These are phyloP conservation scores for Starmerella floris DNA, from an alignment of 805 yeast species.

Conservation along the genomic window DNA sequence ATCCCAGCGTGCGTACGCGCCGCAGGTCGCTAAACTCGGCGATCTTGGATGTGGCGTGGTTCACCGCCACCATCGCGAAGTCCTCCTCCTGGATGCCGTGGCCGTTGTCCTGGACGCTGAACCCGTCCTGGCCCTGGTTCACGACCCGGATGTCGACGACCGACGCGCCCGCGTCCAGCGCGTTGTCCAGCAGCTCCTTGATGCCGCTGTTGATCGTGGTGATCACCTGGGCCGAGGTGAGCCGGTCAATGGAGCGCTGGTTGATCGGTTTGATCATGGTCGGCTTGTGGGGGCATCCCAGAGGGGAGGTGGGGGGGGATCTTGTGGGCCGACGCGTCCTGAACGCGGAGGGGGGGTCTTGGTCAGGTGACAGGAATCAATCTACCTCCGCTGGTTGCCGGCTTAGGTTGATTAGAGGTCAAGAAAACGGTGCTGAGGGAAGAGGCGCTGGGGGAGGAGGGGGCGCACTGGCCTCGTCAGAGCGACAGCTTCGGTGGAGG, in stretches of 20 bases:
- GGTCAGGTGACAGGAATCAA: no score
- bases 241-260: constrained; percentile 46
- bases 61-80: constrained; percentile 35
- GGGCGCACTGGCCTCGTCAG: no score
- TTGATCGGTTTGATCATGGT: constrained; percentile 32
- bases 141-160: constrained; percentile 54
- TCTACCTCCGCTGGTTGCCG: no score
- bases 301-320: no score
- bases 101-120: constrained; percentile 69
- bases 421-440: no score
- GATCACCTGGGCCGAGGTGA: constrained; percentile 90
- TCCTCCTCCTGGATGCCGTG: constrained; percentile 44
- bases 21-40: constrained; percentile 29
- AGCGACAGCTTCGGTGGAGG: no score
- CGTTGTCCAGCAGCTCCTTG: constrained; percentile 77
- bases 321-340: no score
- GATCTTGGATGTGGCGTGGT: constrained; percentile 46
- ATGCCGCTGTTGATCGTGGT: constrained; percentile 62
- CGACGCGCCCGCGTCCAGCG: constrained; percentile 65
- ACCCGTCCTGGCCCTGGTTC: constrained; percentile 58
- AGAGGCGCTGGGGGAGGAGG: no score
- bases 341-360: no score
- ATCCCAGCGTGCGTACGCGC: constrained; percentile 41
- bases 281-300: no score
- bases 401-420: no score